Conservation (phyloP, 495 filamentous ascomycete genomes). For the Hyphodiscus hymeniophilus region DNA sequence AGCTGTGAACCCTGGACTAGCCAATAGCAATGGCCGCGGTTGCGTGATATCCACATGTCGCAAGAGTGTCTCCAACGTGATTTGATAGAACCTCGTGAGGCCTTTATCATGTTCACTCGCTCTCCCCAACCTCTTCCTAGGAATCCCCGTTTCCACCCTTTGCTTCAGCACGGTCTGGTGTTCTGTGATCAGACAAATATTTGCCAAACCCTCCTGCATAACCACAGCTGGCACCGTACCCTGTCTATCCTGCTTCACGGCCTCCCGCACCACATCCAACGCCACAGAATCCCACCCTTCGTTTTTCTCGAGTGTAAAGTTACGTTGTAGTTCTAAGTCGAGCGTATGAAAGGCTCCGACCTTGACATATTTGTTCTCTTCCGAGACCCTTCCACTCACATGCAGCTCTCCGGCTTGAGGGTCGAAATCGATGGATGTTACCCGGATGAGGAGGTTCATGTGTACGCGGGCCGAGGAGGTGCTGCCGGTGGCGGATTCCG, state of each 20-base stretch:
- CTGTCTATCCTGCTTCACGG: constrained; percentile 63
- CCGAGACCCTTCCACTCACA: constrained; percentile 70
- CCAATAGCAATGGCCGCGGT: constrained; percentile 69
- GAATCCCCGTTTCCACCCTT: constrained; percentile 73
- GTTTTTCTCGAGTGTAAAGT: constrained; percentile 76
- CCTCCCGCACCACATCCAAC: constrained; percentile 66
- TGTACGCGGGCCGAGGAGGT: constrained; percentile 68
- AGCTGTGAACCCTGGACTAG: constrained; percentile 83
- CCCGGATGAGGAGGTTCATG: constrained; percentile 68
- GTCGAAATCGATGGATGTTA: constrained; percentile 85
- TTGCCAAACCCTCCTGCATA: constrained; percentile 90
- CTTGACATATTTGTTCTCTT: constrained; percentile 77
- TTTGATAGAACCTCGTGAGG: constrained; percentile 73
- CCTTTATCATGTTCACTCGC: constrained; percentile 63
- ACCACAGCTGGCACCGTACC: constrained; percentile 81
- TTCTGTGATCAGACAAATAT: constrained; percentile 89
- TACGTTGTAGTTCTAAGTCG: constrained; percentile 77
- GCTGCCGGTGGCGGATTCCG: constrained; percentile 62
- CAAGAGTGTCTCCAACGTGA: constrained; percentile 65
- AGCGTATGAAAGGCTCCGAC: constrained; percentile 85
- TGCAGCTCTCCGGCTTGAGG: constrained; percentile 74
- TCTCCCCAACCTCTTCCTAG: constrained; percentile 60
- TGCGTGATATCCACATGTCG: constrained; percentile 68
- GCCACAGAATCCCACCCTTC: constrained; percentile 91
- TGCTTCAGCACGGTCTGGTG: constrained; percentile 84